A percentile compares a stretch with the other conserved stretches of the same genome.
phyloP scores from a whole-genome alignment of 495 filamentous ascomycete species.

The Penicillium manginii region DNA sequence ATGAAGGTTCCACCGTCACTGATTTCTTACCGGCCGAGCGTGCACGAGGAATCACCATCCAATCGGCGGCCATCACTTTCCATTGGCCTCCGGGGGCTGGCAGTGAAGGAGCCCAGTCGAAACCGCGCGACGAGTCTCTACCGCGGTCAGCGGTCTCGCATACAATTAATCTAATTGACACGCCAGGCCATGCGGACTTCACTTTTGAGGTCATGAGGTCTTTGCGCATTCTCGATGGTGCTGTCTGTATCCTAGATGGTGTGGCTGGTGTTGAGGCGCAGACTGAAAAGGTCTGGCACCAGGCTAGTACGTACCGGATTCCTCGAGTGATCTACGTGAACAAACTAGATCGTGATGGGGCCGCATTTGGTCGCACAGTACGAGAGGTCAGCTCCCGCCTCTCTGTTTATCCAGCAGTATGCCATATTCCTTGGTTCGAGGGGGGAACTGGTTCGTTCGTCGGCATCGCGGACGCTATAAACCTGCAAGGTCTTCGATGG shows the following conservation, averaged over 20 bases:
- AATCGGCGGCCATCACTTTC: conserved; percentile 96
- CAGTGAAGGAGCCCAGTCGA: conserved; percentile 17
- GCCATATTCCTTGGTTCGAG: conserved; percentile 93
- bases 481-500: conserved; percentile 57
- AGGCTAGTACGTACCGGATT: conserved; percentile 82
- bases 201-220: conserved; percentile 97
- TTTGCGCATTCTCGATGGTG: conserved; percentile 89
- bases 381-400: conserved; percentile 82
- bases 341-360: conserved; percentile 94
- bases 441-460: conserved; percentile 70
- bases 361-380: conserved; percentile 84
- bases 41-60: conserved; percentile 94
- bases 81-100: conserved; percentile 69
- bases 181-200: conserved; percentile 96
- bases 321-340: conserved; percentile 90
- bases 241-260: conserved; percentile 93
- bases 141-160: conserved; percentile 53
- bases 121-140: conserved; percentile 26
- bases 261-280: conserved; percentile 98
- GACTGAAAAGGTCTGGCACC: conserved; percentile 95
- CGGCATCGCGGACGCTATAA: conserved; percentile 83
- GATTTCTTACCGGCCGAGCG: conserved; percentile 97
- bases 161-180: conserved; percentile 94
- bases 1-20: conserved; percentile 95
- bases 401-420: conserved; percentile 83